phyloP scores from a whole-genome alignment of 345 rosid species.

The Aquilaria yunnanensis region DNA sequence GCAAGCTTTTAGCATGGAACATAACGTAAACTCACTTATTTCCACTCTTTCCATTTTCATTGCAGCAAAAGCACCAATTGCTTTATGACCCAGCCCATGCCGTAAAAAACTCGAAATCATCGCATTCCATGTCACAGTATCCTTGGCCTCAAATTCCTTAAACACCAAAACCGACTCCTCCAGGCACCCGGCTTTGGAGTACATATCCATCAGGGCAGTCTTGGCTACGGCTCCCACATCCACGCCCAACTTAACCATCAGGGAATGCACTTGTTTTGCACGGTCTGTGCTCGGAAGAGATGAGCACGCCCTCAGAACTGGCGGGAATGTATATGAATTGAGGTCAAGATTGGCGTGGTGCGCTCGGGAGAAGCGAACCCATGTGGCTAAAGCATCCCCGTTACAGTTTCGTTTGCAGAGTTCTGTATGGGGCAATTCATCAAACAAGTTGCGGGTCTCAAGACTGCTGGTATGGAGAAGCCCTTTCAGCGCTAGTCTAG shows the following conservation, averaged over 20 bases:
- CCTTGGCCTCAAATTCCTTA: conserved; percentile 42
- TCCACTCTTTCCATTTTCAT: conserved; percentile 48
- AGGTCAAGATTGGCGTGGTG: conserved; percentile 30
- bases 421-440: conserved; percentile 41
- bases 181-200: conserved; percentile 48
- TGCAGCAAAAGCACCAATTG: conserved; percentile 41
- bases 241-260: conserved; percentile 55
- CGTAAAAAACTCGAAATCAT: conserved; percentile 58
- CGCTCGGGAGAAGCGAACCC: conserved; percentile 45
- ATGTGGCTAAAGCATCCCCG: conserved; percentile 37
- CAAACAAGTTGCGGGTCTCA: conserved; percentile 28
- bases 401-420: conserved; percentile 34
- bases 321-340: conserved; percentile 58
- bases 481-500: too few relatives aligned
- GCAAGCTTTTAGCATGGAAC: conserved; percentile 65
- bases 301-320: conserved; percentile 59
- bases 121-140: conserved; percentile 73
- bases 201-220: conserved; percentile 70
- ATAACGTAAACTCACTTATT: conserved; percentile 65
- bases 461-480: too few relatives aligned
- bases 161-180: conserved; percentile 44
- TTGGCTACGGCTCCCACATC: conserved; percentile 49
- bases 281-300: conserved; percentile 30
- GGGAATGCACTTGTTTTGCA: conserved; percentile 70
- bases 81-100: conserved; percentile 45